Conservation (phyloP, 2,329 filamentous ascomycete species). For the Macrophomina tecta region DNA sequence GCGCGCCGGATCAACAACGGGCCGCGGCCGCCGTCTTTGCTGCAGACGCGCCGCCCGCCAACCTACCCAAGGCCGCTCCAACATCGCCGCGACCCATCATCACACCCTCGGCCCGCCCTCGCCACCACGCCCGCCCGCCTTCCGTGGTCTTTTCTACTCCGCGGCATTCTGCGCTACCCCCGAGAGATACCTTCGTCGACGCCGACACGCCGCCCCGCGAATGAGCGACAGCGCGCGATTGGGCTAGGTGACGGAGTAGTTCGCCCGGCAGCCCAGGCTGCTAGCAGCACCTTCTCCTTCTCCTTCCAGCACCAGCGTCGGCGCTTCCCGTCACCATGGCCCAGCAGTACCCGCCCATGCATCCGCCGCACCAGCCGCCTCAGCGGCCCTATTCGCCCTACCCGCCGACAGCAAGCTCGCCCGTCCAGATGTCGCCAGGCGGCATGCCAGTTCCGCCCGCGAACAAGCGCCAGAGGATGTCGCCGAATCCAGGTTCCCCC, state of each 20-base stretch:
- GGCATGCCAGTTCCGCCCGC: constrained; percentile 69
- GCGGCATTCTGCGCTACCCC: neutral
- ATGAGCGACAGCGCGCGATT: constrained; percentile 20
- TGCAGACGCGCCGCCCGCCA: constrained; percentile 22
- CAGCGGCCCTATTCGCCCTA: constrained; percentile 65
- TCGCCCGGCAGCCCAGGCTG: constrained; percentile 24
- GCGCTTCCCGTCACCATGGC: constrained; percentile 21
- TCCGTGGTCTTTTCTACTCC: neutral
- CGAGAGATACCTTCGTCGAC: neutral
- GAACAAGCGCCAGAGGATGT: constrained; percentile 64
- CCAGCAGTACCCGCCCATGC: constrained; percentile 40
- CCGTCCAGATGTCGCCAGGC: constrained; percentile 49
- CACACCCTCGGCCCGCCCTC: neutral
- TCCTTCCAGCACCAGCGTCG: constrained; percentile 12
- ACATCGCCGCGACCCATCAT: constrained; percentile 15
- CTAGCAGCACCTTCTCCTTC: constrained; percentile 6
- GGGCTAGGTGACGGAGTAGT: constrained; percentile 24
- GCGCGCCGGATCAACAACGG: constrained; percentile 16
- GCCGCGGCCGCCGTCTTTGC: constrained; percentile 3
- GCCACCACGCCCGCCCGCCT: neutral
- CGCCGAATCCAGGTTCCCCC: constrained; percentile 39
- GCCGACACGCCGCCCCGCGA: neutral
- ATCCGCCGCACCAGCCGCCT: constrained; percentile 47
- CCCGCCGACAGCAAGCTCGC: constrained; percentile 47
- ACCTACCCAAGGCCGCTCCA: constrained; percentile 17